Evolutionary conservation across 306 rosid species (phyloP), one percentile per base, ranked within the genome.

Genomic region (Styphnolobium japonicum): DNA sequence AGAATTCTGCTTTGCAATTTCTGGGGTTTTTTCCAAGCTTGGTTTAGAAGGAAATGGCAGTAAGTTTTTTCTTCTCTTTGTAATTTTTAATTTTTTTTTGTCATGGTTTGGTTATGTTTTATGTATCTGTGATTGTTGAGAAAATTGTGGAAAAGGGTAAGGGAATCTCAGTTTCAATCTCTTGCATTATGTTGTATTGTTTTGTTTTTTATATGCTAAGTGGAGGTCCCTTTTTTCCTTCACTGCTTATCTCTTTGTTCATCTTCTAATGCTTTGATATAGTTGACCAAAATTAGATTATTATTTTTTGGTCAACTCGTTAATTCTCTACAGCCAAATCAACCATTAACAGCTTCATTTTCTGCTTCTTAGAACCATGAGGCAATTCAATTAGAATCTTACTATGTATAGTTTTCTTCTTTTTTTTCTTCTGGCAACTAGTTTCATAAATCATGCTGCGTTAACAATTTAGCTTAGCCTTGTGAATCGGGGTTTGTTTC

Each of bases 21-120:
- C 51, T 39, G 57, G 71, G 79, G 76, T 27, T 64, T 65, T 63
- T 79, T 86, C 78, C 84, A 67, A 78, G 77, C 80, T 85, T 71
- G 77, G 75, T 62, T 80, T 80, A 27, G 75, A 86, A 77, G 73
- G 69, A 88, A 85, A 90, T 92, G 97, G 92, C 92, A 9, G 97
- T 92, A 85, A 89, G 93, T 80, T 29, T 36, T n/a, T 31, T 29
- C 3, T 0, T 34, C 31, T 22, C 12, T 65, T 23, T 40, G 4
- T 10, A 8, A 46, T 66, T 15, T 76, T 0, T 7, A 21, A 7
- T 74, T 8, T n/a, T 15, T 39, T 63, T 51, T 29, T 39, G 33
- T 21, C 19, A 22, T 70, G 21, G 63, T 76, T 70, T 71, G 16
- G 18, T 56, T 81, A 21, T 68, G 62, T 75, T 46, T 5, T 18